Evolutionary conservation across 2,329 filamentous ascomycete species (phyloP), one percentile per base, ranked within the genome.

Genomic region (Harringtonia aguacate): DNA sequence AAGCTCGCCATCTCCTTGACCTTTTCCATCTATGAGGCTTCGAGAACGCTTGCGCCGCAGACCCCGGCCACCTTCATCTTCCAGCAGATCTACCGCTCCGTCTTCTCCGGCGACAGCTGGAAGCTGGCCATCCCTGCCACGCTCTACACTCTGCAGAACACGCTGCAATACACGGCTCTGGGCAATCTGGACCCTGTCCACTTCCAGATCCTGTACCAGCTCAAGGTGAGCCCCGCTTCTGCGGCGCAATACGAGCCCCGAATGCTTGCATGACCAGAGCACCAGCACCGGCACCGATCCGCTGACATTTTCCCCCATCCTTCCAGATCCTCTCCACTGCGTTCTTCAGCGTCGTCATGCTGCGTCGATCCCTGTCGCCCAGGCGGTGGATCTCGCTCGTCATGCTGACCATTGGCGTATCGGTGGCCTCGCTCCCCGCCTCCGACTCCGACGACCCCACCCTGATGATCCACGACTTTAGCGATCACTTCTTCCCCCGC

Each of bases 21-120:
- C 7, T 82, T 95, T 60, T 84, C 87, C 37, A 74, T 95, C 40
- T 87, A 94, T 68, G 89, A 95, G 53, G 81, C 87, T 43, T 90
- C 88, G 17, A 74, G 77, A 54, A 84, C 77, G 9, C 71, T 87
- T 9, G 83, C 87, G 7, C 79, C 87, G 8, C 84, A 85, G 28
- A 86, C 86, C 20, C 84, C 87, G 2, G 83, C 83, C 18, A 86
- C 86, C 0, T 79, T 86, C 2, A 72, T 95, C 17, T 86, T 94
- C 57, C 75, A 81, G 55, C 82, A 87, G 56, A 77, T 97, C 21
- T 84, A 81, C 56, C 80, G 77, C 54, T 78, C 81, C 27, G 84
- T 95, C 15, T 94, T 97, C 58, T 82, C 84, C 0, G 82, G 84
- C 10, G 92, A 97, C 58, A 88, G 88, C 53, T 97, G 90, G 90